A percentile compares a stretch with the other conserved stretches of the same genome.
Conservation (phyloP, 2,329 filamentous ascomycete genomes). For the Pestalotiopsis sp. region DNA sequence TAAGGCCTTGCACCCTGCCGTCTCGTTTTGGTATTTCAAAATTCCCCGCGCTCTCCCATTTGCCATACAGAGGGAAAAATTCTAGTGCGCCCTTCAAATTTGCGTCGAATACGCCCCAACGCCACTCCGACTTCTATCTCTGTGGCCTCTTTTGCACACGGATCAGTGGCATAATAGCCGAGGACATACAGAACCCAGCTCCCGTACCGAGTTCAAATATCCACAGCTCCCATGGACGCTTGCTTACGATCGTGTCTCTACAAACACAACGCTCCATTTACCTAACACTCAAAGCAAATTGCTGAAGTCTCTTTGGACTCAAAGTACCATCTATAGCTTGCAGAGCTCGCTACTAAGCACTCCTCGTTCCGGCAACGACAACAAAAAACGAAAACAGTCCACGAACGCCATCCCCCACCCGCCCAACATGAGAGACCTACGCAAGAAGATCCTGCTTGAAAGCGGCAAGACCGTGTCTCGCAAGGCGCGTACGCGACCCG, state of each 20-base stretch:
- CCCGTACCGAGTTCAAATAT: background rate
- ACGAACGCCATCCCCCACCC: background rate
- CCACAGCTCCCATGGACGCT: background rate
- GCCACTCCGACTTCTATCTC: slow-evolving; percentile 2
- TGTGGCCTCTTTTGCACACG: slow-evolving; percentile 3
- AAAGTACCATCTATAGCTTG: background rate
- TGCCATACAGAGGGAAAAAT: background rate
- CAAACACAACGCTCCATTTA: slow-evolving; percentile 5
- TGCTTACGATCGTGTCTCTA: background rate
- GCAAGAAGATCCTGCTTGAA: slow-evolving; percentile 68
- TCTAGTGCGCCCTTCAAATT: slow-evolving; percentile 4
- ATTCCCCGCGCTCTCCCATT: background rate
- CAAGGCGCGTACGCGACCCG: slow-evolving; percentile 61
- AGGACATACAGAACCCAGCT: background rate
- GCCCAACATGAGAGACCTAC: slow-evolving; percentile 60
- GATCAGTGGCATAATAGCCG: background rate
- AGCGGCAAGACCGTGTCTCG: slow-evolving; percentile 71
- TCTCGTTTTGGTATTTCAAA: background rate
- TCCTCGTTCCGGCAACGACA: background rate
- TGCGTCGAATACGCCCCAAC: background rate
- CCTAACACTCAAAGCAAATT: slow-evolving; percentile 1
- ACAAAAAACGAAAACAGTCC: background rate
- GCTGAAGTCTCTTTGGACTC: background rate
- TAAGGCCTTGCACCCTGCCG: background rate
- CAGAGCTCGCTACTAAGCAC: slow-evolving; percentile 2